Evolutionary conservation across 192 early-diverging fungal genomes (phyloP).

Genomic region (Spizellomyces punctatus): DNA sequence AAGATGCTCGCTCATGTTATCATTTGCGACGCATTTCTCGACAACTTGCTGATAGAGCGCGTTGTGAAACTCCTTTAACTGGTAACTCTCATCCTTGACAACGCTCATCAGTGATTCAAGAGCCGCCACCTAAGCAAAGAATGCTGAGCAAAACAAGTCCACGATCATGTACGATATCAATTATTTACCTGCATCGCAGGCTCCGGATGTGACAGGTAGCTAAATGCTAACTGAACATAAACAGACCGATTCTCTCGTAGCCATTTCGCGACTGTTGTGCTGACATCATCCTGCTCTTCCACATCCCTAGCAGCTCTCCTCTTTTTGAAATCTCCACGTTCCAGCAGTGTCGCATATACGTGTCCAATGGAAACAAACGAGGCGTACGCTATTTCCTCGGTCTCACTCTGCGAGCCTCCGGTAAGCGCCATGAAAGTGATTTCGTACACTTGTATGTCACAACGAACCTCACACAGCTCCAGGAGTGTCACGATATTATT

Average conservation of each 20-base stretch:
- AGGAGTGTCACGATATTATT: constrained; percentile 75
- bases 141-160: not conserved
- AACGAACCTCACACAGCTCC: constrained; percentile 52
- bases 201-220: constrained; percentile 59
- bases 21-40: constrained; percentile 56
- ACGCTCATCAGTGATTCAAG: constrained; percentile 73
- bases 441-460: not conserved
- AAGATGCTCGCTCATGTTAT: constrained; percentile 41
- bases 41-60: constrained; percentile 60
- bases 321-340: constrained; percentile 35
- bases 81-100: constrained; percentile 65
- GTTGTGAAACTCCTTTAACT: constrained; percentile 69
- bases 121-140: constrained; percentile 54
- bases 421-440: not conserved
- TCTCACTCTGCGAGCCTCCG: constrained; percentile 39
- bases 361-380: constrained; percentile 74
- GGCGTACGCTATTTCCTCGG: constrained; percentile 62
- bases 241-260: constrained; percentile 74
- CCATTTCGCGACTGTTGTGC: constrained; percentile 68
- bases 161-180: not conserved
- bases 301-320: not conserved
- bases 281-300: constrained; percentile 2
- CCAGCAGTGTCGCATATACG: constrained; percentile 57
- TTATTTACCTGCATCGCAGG: constrained; percentile 67
- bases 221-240: constrained; percentile 61